These are phyloP conservation scores for Colletotrichum siamense DNA, from an alignment of 2,329 filamentous ascomycete species.

Conservation along the genomic window DNA sequence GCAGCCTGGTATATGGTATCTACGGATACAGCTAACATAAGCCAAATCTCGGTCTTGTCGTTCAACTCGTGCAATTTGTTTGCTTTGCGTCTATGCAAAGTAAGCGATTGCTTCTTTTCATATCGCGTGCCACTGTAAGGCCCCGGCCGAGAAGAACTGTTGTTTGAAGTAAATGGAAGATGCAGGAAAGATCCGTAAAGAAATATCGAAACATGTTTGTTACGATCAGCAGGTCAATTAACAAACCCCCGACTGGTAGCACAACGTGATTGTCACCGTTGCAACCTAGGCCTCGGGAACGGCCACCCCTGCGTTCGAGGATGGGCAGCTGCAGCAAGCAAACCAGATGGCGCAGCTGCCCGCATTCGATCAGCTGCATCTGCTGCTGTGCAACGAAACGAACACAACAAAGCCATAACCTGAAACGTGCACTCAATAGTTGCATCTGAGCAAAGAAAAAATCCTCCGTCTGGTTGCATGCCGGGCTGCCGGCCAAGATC, in stretches of 20 bases:
- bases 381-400: background rate
- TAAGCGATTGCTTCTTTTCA: background rate
- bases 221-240: background rate
- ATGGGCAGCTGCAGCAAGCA: background rate
- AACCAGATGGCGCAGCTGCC: conserved; percentile 3
- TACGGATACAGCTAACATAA: background rate
- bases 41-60: background rate
- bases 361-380: background rate
- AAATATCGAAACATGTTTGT: background rate
- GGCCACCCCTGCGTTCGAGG: background rate
- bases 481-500: background rate
- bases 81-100: background rate
- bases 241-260: background rate
- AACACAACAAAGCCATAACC: background rate
- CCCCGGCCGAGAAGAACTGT: background rate
- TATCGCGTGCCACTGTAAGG: background rate
- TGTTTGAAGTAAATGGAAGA: background rate
- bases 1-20: background rate
- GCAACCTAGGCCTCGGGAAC: background rate
- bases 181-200: background rate
- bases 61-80: background rate
- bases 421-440: background rate
- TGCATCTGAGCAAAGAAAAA: background rate
- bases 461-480: background rate
- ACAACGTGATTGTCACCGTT: background rate